Conservation (phyloP, 495 filamentous ascomycete genomes). For the Physcia stellaris region DNA sequence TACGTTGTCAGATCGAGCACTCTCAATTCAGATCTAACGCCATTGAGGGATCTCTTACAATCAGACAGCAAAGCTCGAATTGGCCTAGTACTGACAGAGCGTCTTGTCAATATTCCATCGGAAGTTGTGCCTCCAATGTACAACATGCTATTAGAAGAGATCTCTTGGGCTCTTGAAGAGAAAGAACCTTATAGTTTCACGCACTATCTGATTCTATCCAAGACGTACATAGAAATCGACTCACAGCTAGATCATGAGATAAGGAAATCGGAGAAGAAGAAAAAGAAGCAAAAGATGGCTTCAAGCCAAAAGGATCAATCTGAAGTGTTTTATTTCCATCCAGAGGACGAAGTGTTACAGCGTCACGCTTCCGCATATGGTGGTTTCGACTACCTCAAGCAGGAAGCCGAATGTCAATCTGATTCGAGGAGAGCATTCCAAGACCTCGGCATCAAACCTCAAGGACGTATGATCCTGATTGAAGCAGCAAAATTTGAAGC, state of each 20-base stretch:
- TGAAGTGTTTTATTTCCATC: conserved; percentile 78
- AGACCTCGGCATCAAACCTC: conserved; percentile 76
- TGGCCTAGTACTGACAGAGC: conserved; percentile 79
- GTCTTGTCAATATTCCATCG: conserved; percentile 87
- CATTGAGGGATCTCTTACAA: conserved; percentile 40
- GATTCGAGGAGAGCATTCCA: conserved; percentile 92
- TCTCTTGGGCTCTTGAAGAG: conserved; percentile 76
- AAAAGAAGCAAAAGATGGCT: conserved; percentile 43
- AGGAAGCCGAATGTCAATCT: conserved; percentile 59
- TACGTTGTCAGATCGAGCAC: conserved; percentile 56
- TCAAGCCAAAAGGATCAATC: conserved; percentile 21
- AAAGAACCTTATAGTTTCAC: conserved; percentile 88
- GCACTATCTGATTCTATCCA: conserved; percentile 82
- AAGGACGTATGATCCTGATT: conserved; percentile 67
- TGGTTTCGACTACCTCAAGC: conserved; percentile 61
- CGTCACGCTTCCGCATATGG: conserved; percentile 51
- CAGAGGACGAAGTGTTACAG: conserved; percentile 86
- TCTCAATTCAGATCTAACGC: conserved; percentile 36
- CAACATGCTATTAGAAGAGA: conserved; percentile 86
- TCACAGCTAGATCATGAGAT: conserved; percentile 64
- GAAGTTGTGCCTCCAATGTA: conserved; percentile 94
- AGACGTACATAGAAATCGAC: conserved; percentile 76
- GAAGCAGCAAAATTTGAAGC: conserved; percentile 52
- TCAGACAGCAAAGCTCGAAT: conserved; percentile 41
- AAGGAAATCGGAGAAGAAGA: conserved; percentile 59